A percentile compares a stretch with the other conserved stretches of the same genome.
These are phyloP conservation scores for Athelia psychrophila DNA, from an alignment of 1,284 basidiomycete genomes.

Conservation along the genomic window DNA sequence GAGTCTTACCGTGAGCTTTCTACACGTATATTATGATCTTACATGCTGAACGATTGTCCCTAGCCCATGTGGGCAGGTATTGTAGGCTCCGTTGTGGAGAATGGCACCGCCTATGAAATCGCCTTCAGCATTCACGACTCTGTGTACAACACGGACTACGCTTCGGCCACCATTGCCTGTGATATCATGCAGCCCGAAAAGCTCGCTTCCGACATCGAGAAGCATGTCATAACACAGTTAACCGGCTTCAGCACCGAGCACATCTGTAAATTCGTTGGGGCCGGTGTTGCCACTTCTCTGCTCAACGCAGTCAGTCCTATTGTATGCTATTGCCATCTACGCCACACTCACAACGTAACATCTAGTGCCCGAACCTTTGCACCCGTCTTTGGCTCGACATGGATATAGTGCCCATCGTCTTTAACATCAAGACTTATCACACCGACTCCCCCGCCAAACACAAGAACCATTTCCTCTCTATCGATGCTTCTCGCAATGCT, in stretches of 20 bases:
- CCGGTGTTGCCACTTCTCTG: constrained; percentile 48
- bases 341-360: constrained; percentile 34
- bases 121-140: constrained; percentile 78
- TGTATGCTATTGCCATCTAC: constrained; percentile 37
- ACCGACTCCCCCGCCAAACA: constrained; percentile 72
- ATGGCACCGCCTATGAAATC: constrained; percentile 60
- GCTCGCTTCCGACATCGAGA: constrained; percentile 57
- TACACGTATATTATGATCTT: constrained; percentile 1
- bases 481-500: constrained; percentile 68
- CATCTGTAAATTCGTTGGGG: constrained; percentile 79
- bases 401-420: constrained; percentile 77
- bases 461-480: constrained; percentile 76
- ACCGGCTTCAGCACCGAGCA: constrained; percentile 71
- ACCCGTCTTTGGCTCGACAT: constrained; percentile 74
- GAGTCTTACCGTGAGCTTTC: constrained; percentile 58
- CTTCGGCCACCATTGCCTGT: constrained; percentile 52
- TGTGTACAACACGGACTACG: constrained; percentile 76
- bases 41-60: constrained; percentile 13
- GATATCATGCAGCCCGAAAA: constrained; percentile 43
- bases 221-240: constrained; percentile 55
- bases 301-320: constrained; percentile 36
- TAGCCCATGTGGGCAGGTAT: constrained; percentile 85
- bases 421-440: constrained; percentile 80
- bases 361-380: constrained; percentile 70
- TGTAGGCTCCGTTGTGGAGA: constrained; percentile 56